Evolutionary conservation across 2,329 filamentous ascomycete genomes (phyloP).

Genomic region (Aspergillus fumigatus): DNA sequence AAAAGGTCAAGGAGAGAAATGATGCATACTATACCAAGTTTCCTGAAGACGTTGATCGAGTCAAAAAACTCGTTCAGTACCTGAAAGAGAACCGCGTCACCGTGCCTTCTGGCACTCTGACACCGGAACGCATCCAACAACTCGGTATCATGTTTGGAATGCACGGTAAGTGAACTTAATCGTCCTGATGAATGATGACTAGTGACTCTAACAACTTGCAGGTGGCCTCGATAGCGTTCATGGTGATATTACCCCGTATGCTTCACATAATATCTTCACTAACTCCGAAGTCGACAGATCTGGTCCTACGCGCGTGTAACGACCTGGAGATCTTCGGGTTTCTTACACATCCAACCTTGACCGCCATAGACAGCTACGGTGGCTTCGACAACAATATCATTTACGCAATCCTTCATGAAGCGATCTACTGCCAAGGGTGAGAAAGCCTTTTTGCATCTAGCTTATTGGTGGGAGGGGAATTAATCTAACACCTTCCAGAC

Average conservation of each 20-base stretch:
- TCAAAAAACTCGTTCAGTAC: constrained; percentile 63
- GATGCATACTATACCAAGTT: constrained; percentile 77
- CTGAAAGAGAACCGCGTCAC: constrained; percentile 60
- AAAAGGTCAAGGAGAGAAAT: constrained; percentile 68
- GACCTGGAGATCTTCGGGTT: constrained; percentile 75
- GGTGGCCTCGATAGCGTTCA: constrained; percentile 72
- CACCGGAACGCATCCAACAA: constrained; percentile 68
- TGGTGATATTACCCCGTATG: constrained; percentile 31
- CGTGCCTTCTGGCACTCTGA: constrained; percentile 68
- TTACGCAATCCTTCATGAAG: constrained; percentile 83
- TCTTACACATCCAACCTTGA: constrained; percentile 67
- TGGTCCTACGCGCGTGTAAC: constrained; percentile 64
- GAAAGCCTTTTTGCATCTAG: background rate
- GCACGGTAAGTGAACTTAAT: constrained; percentile 50
- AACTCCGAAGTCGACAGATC: constrained; percentile 35
- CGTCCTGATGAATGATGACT: background rate
- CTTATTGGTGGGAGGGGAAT: background rate
- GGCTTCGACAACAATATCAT: constrained; percentile 73
- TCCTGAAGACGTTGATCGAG: constrained; percentile 67
- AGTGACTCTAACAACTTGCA: constrained; percentile 18
- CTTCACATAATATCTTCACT: background rate
- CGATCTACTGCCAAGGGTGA: constrained; percentile 73
- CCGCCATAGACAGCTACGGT: constrained; percentile 61
- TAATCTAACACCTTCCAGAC: constrained; percentile 30
- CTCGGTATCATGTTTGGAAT: constrained; percentile 74